A percentile compares a stretch with the other conserved stretches of the same genome.
Conservation (phyloP, 2,329 filamentous ascomycete genomes). For the Juglanconis sp. region DNA sequence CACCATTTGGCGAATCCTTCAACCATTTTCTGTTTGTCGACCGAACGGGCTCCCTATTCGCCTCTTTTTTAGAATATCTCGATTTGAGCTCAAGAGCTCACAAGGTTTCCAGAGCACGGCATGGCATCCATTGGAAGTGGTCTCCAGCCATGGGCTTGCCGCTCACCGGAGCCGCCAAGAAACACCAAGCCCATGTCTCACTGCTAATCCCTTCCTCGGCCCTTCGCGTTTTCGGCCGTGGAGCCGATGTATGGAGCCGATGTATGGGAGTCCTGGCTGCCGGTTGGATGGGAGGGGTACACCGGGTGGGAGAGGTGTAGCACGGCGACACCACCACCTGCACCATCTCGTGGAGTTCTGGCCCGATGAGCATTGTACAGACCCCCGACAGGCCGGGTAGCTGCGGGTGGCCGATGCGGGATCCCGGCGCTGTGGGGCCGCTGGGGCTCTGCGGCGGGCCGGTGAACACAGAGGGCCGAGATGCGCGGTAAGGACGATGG, state of each 20-base stretch:
- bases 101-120: no score
- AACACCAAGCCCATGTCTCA: background rate
- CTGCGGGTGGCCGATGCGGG: background rate
- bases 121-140: no score
- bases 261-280: background rate
- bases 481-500: no score
- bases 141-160: no score
- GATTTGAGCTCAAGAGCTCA: no score
- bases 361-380: no score
- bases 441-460: background rate
- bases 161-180: background rate
- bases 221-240: slow-evolving; percentile 11
- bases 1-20: no score
- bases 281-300: background rate
- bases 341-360: no score
- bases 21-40: no score
- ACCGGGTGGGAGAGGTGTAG: background rate
- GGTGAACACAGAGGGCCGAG: background rate
- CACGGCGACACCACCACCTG: background rate
- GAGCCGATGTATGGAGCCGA: background rate
- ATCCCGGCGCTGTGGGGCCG: background rate
- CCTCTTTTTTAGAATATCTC: no score
- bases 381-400: background rate
- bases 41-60: no score
- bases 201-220: background rate